Conservation (phyloP, 2,329 filamentous ascomycete species). For the Colletotrichum chrysophilum region DNA sequence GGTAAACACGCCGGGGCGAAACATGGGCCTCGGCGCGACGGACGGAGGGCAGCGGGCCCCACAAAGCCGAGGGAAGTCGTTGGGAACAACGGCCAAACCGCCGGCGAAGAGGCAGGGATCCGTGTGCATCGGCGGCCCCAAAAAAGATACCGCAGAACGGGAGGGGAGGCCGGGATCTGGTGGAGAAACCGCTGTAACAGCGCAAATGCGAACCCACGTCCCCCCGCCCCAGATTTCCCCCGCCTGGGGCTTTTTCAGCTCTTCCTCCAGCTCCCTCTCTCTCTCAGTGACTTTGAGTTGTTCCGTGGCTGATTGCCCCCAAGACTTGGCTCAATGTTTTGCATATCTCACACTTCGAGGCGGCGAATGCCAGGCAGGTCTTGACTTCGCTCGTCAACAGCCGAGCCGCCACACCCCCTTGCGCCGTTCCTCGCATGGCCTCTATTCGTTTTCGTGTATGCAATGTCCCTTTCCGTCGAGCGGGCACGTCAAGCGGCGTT, state of each 20-base stretch:
- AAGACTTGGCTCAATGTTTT: not conserved
- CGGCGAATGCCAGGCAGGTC: not conserved
- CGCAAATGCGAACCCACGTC: not conserved
- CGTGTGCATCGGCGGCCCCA: not conserved
- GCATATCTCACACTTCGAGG: not conserved
- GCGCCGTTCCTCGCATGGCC: not conserved
- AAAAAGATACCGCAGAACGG: not conserved
- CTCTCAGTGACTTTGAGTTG: not conserved
- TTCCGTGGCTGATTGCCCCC: not conserved
- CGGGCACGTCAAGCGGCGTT: not conserved
- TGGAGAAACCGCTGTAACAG: not conserved
- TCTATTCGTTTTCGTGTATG: not conserved
- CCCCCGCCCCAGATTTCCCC: not conserved
- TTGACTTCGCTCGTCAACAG: not conserved
- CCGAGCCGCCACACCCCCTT: not conserved
- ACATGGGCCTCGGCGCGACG: not conserved
- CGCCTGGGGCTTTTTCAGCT: not conserved
- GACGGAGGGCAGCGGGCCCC: not conserved
- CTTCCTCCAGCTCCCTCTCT: not conserved
- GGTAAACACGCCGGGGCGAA: not conserved
- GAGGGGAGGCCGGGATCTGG: not conserved
- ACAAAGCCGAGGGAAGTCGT: not conserved
- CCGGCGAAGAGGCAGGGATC: not conserved
- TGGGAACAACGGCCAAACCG: not conserved
- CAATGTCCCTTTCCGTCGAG: not conserved